These are phyloP conservation scores for Dispira simplex DNA, from an alignment of 192 early-diverging fungal species.

Conservation along the genomic window DNA sequence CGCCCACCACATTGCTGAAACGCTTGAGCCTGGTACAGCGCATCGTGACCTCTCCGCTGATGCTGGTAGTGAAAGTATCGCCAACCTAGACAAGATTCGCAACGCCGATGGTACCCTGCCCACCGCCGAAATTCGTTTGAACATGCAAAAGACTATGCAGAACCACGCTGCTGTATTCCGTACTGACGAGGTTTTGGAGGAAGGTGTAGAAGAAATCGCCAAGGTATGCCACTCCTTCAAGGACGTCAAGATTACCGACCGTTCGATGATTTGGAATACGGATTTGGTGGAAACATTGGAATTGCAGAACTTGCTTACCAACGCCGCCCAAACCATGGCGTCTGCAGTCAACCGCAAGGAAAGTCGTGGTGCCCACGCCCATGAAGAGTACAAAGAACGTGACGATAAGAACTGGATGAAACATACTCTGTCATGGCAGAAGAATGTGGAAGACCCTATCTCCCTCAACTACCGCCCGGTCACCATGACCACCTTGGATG, in stretches of 20 bases:
- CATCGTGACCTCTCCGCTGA: constrained; percentile 66
- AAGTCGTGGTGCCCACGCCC: constrained; percentile 94
- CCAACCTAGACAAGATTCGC: constrained; percentile 89
- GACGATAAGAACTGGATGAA: constrained; percentile 96
- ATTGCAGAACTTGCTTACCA: constrained; percentile 93
- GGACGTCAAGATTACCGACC: constrained; percentile 79
- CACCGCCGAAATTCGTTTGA: constrained; percentile 75
- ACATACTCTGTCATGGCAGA: constrained; percentile 92
- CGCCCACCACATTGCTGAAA: constrained; percentile 88
- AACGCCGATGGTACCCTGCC: constrained; percentile 61
- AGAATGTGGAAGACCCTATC: constrained; percentile 58
- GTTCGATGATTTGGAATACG: constrained; percentile 96
- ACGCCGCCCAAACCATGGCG: constrained; percentile 84
- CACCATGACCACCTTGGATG: constrained; percentile 69
- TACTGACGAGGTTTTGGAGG: constrained; percentile 72
- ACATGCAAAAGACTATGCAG: constrained; percentile 99
- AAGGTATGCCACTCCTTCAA: constrained; percentile 61
- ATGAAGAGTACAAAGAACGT: constrained; percentile 83
- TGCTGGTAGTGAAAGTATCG: constrained; percentile 78
- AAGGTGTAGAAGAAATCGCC: constrained; percentile 78
- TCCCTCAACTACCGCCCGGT: constrained; percentile 77
- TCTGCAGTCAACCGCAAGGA: constrained; percentile 88
- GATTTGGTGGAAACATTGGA: constrained; percentile 94
- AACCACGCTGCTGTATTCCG: constrained; percentile 94
- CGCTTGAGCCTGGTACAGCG: constrained; percentile 73